Evolutionary conservation across 2,329 filamentous ascomycete species (phyloP).

Genomic region (Triangularia setosa): DNA sequence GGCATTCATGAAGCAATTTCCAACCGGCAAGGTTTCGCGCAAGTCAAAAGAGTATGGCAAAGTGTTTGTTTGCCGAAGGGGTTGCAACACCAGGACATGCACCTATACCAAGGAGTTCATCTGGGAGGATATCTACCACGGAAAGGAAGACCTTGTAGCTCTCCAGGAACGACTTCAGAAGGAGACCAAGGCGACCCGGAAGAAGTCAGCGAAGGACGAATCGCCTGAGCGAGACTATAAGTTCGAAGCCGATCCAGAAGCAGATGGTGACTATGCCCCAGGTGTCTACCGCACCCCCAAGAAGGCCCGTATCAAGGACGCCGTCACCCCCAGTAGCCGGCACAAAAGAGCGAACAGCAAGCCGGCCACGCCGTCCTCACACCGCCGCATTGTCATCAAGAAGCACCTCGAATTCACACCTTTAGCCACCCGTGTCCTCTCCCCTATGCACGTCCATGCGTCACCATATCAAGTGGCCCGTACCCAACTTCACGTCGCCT

Average conservation of each 20-base stretch:
- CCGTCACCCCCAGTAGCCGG: slow-evolving; percentile 52
- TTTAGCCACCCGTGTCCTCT: slow-evolving; percentile 80
- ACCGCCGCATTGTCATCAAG: slow-evolving; percentile 63
- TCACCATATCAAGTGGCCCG: slow-evolving; percentile 92
- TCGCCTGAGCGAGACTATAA: slow-evolving; percentile 31
- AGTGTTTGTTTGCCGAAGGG: slow-evolving; percentile 83
- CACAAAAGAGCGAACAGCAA: slow-evolving; percentile 45
- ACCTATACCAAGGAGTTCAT: slow-evolving; percentile 88
- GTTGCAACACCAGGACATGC: slow-evolving; percentile 82
- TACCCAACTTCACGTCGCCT: slow-evolving; percentile 85
- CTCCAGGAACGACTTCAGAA: slow-evolving; percentile 63
- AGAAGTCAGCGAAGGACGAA: slow-evolving; percentile 30
- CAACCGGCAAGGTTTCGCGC: slow-evolving; percentile 69
- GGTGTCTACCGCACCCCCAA: slow-evolving; percentile 35
- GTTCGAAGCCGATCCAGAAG: slow-evolving; percentile 28
- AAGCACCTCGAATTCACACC: slow-evolving; percentile 94
- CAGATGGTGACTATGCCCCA: slow-evolving; percentile 34
- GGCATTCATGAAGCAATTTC: slow-evolving; percentile 65
- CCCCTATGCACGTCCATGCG: slow-evolving; percentile 67
- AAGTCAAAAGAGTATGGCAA: slow-evolving; percentile 74
- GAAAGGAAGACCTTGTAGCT: slow-evolving; percentile 60
- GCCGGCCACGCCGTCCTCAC: slow-evolving; percentile 39
- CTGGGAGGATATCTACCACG: slow-evolving; percentile 81
- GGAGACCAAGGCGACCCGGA: slow-evolving; percentile 69
- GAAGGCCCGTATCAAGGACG: slow-evolving; percentile 30